phyloP scores from a whole-genome alignment of 2,329 filamentous ascomycete genomes.

The Ophiocordyceps camponoti-rufipedis region DNA sequence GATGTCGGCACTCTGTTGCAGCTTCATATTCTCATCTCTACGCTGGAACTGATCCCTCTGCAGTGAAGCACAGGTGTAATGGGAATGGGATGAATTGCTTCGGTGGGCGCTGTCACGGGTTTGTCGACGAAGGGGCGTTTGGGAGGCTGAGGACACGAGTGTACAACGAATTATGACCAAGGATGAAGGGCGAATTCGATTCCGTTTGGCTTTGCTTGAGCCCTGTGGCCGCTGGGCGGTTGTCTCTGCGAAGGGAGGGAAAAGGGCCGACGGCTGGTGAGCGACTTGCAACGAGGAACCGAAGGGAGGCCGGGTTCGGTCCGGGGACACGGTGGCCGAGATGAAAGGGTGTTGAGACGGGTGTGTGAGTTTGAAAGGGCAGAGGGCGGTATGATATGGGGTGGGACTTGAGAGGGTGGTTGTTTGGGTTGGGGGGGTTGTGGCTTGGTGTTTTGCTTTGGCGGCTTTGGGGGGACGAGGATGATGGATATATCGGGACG shows the following conservation, averaged over 20 bases:
- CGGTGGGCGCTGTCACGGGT: no score
- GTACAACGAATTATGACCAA: neutral
- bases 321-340: no score
- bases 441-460: no score
- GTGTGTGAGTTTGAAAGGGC: neutral
- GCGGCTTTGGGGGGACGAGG: no score
- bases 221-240: no score
- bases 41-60: slow-evolving; percentile 21
- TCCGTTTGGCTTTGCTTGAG: neutral
- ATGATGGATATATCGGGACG: no score
- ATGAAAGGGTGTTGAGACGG: neutral
- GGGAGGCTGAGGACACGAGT: neutral
- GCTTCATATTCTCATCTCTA: slow-evolving; percentile 22
- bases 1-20: slow-evolving; percentile 17
- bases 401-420: no score
- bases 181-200: neutral
- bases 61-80: slow-evolving; percentile 9
- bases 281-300: neutral
- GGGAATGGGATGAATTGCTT: no score
- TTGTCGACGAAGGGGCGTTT: neutral
- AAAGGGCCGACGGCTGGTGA: neutral
- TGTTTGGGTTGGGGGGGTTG: no score
- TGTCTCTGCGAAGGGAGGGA: neutral
- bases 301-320: neutral
- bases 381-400: no score